A percentile compares a stretch with the other conserved stretches of the same genome.
Conservation (phyloP, 2,329 filamentous ascomycete genomes). For the Calonectria hongkongensis region DNA sequence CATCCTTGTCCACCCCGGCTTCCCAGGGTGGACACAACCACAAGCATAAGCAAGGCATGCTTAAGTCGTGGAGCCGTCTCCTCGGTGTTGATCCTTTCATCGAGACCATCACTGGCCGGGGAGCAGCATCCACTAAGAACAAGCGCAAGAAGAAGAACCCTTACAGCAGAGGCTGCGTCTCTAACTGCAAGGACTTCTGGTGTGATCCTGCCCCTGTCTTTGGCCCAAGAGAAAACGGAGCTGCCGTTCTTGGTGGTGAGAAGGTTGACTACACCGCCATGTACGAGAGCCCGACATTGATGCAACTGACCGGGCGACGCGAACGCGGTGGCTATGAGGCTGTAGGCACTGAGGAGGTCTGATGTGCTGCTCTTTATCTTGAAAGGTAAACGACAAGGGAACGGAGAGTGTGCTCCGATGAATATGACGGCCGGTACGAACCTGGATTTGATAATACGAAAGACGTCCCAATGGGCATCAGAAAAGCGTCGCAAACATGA, state of each 20-base stretch:
- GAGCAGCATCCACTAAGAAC: conserved; percentile 76
- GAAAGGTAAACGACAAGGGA: conserved; percentile 22
- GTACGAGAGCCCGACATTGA: conserved; percentile 88
- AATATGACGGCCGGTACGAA: conserved; percentile 46
- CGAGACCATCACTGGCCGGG: conserved; percentile 90
- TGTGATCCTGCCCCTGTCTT: conserved; percentile 91
- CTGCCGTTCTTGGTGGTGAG: conserved; percentile 85
- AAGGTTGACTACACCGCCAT: conserved; percentile 90
- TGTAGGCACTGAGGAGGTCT: conserved; percentile 74
- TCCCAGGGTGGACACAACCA: conserved; percentile 68
- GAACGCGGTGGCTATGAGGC: conserved; percentile 77
- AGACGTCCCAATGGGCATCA: conserved; percentile 34
- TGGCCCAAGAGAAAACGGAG: conserved; percentile 82
- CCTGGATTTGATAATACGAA: conserved; percentile 46
- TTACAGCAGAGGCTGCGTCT: conserved; percentile 87
- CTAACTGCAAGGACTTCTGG: conserved; percentile 98
- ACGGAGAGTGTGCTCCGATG: conserved; percentile 39
- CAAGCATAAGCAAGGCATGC: conserved; percentile 77
- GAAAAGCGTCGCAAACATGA: conserved; percentile 46
- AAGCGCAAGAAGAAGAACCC: conserved; percentile 82
- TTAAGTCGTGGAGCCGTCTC: conserved; percentile 87
- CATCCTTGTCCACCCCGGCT: conserved; percentile 73
- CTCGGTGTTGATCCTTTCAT: conserved; percentile 96
- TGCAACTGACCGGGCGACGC: conserved; percentile 72
- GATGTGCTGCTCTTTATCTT: conserved; percentile 32